Evolutionary conservation across 2,329 filamentous ascomycete genomes (phyloP).

Genomic region (Tolypocladium inflatum): DNA sequence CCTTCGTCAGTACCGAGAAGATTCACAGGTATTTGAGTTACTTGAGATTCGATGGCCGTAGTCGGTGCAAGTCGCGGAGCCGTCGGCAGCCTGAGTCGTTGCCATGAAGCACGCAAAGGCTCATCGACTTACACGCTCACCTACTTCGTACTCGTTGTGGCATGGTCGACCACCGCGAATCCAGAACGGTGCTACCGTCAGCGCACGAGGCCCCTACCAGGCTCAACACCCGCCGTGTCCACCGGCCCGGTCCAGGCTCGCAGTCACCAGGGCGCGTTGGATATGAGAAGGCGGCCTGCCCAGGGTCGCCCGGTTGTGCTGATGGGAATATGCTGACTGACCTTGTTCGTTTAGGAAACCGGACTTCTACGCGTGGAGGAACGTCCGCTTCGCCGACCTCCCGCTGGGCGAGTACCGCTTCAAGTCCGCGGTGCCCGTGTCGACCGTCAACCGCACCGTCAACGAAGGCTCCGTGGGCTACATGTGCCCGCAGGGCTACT

Average conservation of each 20-base stretch:
- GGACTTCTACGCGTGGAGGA: conserved; percentile 24
- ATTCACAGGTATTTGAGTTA: not conserved
- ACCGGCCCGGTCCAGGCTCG: not conserved
- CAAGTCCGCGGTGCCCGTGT: conserved; percentile 14
- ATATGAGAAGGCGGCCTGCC: not conserved
- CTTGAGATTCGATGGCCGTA: not conserved
- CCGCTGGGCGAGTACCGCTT: conserved; percentile 23
- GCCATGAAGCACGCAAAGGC: not conserved
- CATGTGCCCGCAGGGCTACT: conserved; percentile 15
- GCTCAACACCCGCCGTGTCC: not conserved
- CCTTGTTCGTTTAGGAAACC: conserved; percentile 6
- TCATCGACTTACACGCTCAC: not conserved
- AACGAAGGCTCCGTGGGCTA: conserved; percentile 12
- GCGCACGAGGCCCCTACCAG: not conserved
- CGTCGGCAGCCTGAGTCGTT: not conserved
- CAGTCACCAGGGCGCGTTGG: conserved; percentile 3
- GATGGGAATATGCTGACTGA: too few relatives aligned
- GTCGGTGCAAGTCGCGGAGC: not conserved
- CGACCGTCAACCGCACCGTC: conserved; percentile 15
- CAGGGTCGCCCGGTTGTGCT: too few relatives aligned
- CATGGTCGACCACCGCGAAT: not conserved
- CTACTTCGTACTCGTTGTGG: not conserved
- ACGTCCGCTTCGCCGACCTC: conserved; percentile 24
- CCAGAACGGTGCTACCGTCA: too few relatives aligned
- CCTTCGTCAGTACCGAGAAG: not conserved